phyloP scores from a whole-genome alignment of 306 rosid genomes.

The Vigna unguiculata region DNA sequence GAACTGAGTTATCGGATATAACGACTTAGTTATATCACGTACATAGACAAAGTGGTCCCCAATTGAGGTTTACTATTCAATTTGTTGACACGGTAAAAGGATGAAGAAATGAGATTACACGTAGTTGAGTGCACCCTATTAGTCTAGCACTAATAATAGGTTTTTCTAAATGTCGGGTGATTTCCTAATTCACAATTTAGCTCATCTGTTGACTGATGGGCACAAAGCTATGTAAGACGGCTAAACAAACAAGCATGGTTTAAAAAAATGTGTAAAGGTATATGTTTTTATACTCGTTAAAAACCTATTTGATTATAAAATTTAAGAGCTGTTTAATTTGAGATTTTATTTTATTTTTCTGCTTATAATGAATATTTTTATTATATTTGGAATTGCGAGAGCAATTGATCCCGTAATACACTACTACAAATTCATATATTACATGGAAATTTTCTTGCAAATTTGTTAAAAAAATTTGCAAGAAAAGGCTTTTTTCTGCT shows the following conservation, averaged over 20 bases:
- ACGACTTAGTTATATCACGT: slow-evolving; percentile 1
- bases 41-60: slow-evolving; percentile 16
- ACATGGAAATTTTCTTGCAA: too few species aligned
- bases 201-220: slow-evolving; percentile 15
- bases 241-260: not conserved
- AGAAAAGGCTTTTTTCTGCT: too few species aligned
- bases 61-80: slow-evolving; percentile 6
- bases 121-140: slow-evolving; percentile 21
- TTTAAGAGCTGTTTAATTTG: not conserved
- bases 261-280: not conserved
- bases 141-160: not conserved
- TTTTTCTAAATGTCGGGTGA: slow-evolving; percentile 15
- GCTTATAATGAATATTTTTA: not conserved
- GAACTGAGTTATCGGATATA: not conserved
- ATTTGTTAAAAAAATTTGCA: too few species aligned
- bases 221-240: slow-evolving; percentile 21
- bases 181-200: slow-evolving; percentile 34
- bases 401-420: not conserved
- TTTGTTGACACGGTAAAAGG: slow-evolving; percentile 24
- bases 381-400: slow-evolving; percentile 4
- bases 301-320: not conserved
- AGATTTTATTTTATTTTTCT: not conserved
- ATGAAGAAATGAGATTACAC: slow-evolving; percentile 27
- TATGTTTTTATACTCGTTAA: not conserved
- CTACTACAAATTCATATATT: too few species aligned